Conservation (phyloP, 257 asterid species). For the Solanum ossicruentum region DNA sequence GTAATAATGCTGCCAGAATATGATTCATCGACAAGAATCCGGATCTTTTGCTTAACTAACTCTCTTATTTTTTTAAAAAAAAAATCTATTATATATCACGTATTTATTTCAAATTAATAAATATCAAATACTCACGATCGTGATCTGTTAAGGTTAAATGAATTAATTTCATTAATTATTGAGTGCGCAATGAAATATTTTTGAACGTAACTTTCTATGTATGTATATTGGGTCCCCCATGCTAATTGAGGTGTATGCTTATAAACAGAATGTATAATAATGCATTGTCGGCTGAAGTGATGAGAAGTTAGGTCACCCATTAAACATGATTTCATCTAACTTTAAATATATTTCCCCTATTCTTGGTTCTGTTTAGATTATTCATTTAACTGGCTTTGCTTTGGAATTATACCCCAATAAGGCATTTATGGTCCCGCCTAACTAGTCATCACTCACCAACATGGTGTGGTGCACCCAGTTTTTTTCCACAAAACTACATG, state of each 20-base stretch:
- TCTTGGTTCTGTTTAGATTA: not conserved
- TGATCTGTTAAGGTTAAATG: not conserved
- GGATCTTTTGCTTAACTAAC: constrained; percentile 38
- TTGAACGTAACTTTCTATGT: not conserved
- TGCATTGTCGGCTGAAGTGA: constrained; percentile 43
- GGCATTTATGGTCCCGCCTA: constrained; percentile 6
- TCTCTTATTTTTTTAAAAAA: not conserved
- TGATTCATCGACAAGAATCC: constrained; percentile 36
- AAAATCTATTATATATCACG: not conserved
- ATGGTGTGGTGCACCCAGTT: constrained; percentile 7
- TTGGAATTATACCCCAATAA: constrained; percentile 9
- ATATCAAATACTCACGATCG: not conserved
- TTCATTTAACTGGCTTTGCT: not conserved
- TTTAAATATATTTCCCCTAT: not conserved
- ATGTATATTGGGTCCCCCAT: not conserved
- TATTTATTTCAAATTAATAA: not conserved
- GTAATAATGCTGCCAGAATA: constrained; percentile 35
- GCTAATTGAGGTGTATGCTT: not conserved
- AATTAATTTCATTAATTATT: not conserved
- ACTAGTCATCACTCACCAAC: constrained; percentile 5
- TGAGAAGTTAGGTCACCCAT: constrained; percentile 37
- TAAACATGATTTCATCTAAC: not conserved
- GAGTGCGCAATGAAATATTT: not conserved
- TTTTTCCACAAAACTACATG: not conserved
- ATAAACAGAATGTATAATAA: constrained; percentile 16